A percentile compares a stretch with the other conserved stretches of the same genome.
Conservation (phyloP, 2,329 filamentous ascomycete genomes). For the Colletotrichum acutatum region DNA sequence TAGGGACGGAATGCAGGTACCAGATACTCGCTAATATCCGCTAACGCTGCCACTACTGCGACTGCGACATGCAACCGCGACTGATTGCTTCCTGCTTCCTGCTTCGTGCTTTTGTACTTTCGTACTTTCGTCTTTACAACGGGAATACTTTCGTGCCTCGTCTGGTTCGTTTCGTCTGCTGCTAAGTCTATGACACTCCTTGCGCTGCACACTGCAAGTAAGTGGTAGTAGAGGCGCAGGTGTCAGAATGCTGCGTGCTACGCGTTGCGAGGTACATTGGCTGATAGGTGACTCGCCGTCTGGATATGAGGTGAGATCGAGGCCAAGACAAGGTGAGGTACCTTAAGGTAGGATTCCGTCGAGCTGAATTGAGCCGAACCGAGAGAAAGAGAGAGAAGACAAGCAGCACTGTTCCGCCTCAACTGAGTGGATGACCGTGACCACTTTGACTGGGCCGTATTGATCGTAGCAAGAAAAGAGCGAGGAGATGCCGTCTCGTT, state of each 20-base stretch:
- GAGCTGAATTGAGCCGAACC: conserved; percentile 8
- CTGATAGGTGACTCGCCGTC: neutral
- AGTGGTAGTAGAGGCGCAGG: conserved; percentile 9
- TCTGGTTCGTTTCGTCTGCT: neutral
- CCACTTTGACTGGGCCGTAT: conserved; percentile 2
- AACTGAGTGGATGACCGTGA: conserved; percentile 11
- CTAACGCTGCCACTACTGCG: conserved; percentile 28
- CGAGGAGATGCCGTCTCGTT: conserved; percentile 22
- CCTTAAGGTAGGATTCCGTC: neutral
- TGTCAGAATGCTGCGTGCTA: neutral
- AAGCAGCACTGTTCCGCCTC: conserved; percentile 8
- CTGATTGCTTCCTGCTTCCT: neutral
- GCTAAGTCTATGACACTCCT: neutral
- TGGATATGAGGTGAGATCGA: conserved; percentile 4
- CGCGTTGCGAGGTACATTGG: neutral
- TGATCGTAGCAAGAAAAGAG: neutral
- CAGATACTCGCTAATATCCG: conserved; percentile 32
- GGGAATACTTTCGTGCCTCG: too few relatives aligned
- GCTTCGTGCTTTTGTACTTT: neutral
- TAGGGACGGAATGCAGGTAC: conserved; percentile 32
- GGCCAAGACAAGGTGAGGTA: neutral
- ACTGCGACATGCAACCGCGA: conserved; percentile 14
- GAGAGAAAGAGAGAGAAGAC: neutral
- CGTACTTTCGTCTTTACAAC: too few relatives aligned
- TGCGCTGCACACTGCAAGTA: neutral